A percentile compares a stretch with the other conserved stretches of the same genome.
phyloP scores from a whole-genome alignment of 208 protist genomes.

The Crithidia mellificae region DNA sequence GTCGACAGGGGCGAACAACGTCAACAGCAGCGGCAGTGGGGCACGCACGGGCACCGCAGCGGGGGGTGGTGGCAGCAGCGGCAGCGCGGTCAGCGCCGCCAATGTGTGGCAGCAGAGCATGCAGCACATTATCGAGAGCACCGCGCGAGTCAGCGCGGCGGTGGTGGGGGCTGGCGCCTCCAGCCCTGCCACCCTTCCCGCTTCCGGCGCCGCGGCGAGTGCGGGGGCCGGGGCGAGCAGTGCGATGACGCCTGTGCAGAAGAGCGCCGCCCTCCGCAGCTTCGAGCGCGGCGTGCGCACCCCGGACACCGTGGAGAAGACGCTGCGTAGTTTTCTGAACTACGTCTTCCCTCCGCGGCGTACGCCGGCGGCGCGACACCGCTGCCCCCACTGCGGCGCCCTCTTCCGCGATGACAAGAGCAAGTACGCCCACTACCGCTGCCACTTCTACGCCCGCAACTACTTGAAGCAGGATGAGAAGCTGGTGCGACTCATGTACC shows the following conservation, averaged over 20 bases:
- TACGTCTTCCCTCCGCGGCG: conserved; percentile 61
- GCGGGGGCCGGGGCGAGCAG: neutral
- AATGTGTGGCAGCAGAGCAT: conserved; percentile 29
- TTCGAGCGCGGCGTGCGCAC: conserved; percentile 32
- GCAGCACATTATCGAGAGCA: conserved; percentile 34
- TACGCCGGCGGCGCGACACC: conserved; percentile 31
- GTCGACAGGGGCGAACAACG: neutral
- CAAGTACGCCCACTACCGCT: conserved; percentile 76
- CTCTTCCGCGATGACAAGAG: conserved; percentile 48
- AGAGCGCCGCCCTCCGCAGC: conserved; percentile 22
- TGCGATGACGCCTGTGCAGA: conserved; percentile 1
- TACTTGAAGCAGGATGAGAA: conserved; percentile 57
- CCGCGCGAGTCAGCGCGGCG: conserved; percentile 24
- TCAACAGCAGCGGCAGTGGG: neutral
- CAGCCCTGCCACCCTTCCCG: neutral
- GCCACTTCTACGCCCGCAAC: conserved; percentile 76
- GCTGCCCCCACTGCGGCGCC: conserved; percentile 70
- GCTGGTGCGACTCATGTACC: conserved; percentile 72
- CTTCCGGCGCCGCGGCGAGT: neutral
- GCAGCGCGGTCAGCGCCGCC: neutral
- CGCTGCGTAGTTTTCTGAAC: conserved; percentile 56
- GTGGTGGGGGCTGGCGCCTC: conserved; percentile 7
- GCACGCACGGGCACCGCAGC: neutral
- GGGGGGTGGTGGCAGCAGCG: neutral
- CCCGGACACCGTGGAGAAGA: conserved; percentile 46